These are phyloP conservation scores for Haplosporangium gracile DNA, from an alignment of 192 early-diverging fungal species.

Conservation along the genomic window DNA sequence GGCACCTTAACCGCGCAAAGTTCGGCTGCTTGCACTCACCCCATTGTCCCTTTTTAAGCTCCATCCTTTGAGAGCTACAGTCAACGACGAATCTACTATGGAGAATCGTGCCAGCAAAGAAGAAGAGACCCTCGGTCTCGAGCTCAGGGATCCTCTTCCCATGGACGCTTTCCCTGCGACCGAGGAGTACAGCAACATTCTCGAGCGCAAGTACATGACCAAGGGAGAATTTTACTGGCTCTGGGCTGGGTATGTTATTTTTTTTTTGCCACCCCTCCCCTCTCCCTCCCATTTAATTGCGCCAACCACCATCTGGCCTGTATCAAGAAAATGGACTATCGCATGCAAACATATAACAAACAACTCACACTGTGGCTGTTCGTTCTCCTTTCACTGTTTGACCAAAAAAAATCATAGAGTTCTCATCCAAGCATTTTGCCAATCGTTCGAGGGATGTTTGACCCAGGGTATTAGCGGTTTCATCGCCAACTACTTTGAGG, in stretches of 20 bases:
- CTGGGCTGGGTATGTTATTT: neutral
- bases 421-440: slow-evolving; percentile 32
- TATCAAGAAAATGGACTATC: neutral
- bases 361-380: neutral
- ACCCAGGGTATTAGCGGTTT: slow-evolving; percentile 20
- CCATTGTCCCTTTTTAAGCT: neutral
- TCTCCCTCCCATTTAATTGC: neutral
- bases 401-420: slow-evolving; percentile 16
- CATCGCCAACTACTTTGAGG: slow-evolving; percentile 12
- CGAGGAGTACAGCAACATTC: slow-evolving; percentile 22
- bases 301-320: neutral
- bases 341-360: neutral
- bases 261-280: neutral
- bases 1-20: neutral
- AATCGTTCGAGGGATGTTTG: slow-evolving; percentile 38
- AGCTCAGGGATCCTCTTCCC: neutral
- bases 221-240: neutral
- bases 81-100: neutral
- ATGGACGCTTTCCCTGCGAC: neutral
- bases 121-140: neutral
- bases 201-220: slow-evolving; percentile 21
- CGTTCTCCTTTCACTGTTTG: neutral
- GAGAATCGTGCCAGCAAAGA: neutral
- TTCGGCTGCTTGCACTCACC: neutral
- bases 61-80: neutral